Evolutionary conservation across 306 rosid genomes (phyloP), one percentile per base, ranked within the genome.

Genomic region (Citrullus colocynthis): DNA sequence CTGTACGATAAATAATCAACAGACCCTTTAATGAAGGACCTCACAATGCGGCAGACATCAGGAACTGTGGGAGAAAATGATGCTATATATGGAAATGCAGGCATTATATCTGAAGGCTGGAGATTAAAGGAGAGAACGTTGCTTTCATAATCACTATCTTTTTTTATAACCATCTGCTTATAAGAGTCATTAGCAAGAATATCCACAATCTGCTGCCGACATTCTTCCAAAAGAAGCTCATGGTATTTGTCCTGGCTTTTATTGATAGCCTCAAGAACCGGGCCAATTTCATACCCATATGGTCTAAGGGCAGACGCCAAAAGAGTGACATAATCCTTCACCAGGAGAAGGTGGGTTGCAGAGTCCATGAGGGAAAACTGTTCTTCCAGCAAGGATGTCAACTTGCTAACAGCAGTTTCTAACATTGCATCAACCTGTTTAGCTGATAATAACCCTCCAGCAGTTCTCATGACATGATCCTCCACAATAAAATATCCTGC

Each of bases 311-410:
- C 88, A 14, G 88, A 83, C 8, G 87, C 86, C 8, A 92, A 88
- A 75, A 95, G 99, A 1, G 99, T 89, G 59, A 95, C 92, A 81
- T 95, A 89, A 80, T 95, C 97, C 90, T 95, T 95, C 85, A 95
- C 97, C 82, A 88, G 74, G 49, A 92, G 99, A 87, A 90, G 91
- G 81, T 90, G 89, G 7, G 92, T 86, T 11, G 97, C 85, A 71
- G 97, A 89, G 20, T 83, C 85, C 97, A 91, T 90, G 41, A 64
- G 87, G 6, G 92, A 86, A 85, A 95, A 90, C 73, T 95, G 99
- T n/a, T 15, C 80, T 32, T 91, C 90, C 71, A 95, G 83, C 78
- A 95, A 64, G 12, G 91, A 85, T 66, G 86, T 85, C 87, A 92
- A 80, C 83, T 85, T 95, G 13, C 88, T 71, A 51, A 91, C 20